Percentiles rank a stretch among this genome's conserved stretches.
Evolutionary conservation across 768 basidiomycete genomes (phyloP).

Genomic region (Candolleomyces efflorescens): DNA sequence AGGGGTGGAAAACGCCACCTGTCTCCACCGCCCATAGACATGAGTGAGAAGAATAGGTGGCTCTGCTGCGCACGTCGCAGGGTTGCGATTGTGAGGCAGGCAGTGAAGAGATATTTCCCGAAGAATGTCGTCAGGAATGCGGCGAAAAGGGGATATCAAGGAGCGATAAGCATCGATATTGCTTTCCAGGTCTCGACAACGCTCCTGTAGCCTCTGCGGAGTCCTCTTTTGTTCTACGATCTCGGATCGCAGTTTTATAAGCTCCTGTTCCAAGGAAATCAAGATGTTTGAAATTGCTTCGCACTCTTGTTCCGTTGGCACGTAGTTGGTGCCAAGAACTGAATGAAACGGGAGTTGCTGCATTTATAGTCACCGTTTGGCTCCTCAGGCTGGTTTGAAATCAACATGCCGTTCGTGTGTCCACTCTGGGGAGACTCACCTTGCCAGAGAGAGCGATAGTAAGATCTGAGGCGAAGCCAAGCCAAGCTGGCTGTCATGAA

Average conservation of each 20-base stretch:
- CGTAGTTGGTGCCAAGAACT: not conserved
- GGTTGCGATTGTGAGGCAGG: slow-evolving; percentile 6
- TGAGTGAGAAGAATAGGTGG: slow-evolving; percentile 9
- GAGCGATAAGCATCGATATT: not conserved
- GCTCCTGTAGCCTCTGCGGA: not conserved
- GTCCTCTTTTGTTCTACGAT: not conserved
- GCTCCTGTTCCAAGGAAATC: no score
- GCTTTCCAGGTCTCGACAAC: not conserved
- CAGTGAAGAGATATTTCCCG: slow-evolving; percentile 9
- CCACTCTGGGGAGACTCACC: no score
- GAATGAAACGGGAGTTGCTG: not conserved
- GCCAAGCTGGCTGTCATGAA: no score
- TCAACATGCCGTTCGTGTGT: no score
- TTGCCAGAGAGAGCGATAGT: no score
- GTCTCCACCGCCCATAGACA: slow-evolving; percentile 8
- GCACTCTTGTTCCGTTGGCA: not conserved
- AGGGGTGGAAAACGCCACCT: slow-evolving; percentile 1
- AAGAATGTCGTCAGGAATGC: slow-evolving; percentile 5
- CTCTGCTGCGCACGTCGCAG: not conserved
- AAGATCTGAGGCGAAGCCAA: no score
- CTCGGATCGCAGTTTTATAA: not conserved
- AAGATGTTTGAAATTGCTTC: not conserved
- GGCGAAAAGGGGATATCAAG: not conserved
- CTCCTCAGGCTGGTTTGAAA: no score
- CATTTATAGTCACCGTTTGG: no score